Base-by-base conservation (phyloP, 768 basidiomycete species). In the Sarcomyxa edulis region DNA sequence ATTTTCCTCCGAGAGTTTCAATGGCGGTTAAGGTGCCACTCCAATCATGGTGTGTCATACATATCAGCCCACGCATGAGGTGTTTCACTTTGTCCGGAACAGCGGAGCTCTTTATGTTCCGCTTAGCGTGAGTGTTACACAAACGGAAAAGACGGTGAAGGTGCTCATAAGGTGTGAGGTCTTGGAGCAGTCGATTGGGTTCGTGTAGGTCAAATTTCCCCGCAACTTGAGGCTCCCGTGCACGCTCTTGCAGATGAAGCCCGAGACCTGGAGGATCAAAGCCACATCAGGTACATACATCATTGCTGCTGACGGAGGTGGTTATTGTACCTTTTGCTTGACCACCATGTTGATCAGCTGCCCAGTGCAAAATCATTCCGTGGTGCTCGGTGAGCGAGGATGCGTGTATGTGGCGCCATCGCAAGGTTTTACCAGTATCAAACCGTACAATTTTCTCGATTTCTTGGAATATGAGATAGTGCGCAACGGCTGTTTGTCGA, bases 331-430 rank as follows among this genome's bases (percentile, higher is more conserved):
- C 52, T 44, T 51, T 51, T 1, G 52, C 52, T 39, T 53, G 50
- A 7, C 54, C 52, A 0, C 37, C n/a, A 22, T 54, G 53, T 34
- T 56, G 55, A 33, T 56, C 47, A 3, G 30, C 48, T 10, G 38
- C 32, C 33, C 44, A 40, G 3, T 49, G 50, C 1, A 54, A 41
- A 3, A 56, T 51, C 41, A 43, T 45, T 5, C 41, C 43, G 15
- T 44, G 42, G 1, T 35, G 42, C 7, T 50, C 48, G 10, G 46
- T 34, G 1, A 23, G 6, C 9, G 9, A 23, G 7, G 11, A 7
- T 1, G 47, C 48, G 40, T 55, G 49, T 2, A 58, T n/a, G 42
- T 57, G 54, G 7, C 45, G 47, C 51, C 49, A 57, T 7, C 21
- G 8, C 1, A 58, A 39, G 8, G 6, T 2, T 12, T 35, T 30